A percentile compares a stretch with the other conserved stretches of the same genome.
Evolutionary conservation across 1,284 basidiomycete genomes (phyloP).

Genomic region (Cryptococcus hybrid): DNA sequence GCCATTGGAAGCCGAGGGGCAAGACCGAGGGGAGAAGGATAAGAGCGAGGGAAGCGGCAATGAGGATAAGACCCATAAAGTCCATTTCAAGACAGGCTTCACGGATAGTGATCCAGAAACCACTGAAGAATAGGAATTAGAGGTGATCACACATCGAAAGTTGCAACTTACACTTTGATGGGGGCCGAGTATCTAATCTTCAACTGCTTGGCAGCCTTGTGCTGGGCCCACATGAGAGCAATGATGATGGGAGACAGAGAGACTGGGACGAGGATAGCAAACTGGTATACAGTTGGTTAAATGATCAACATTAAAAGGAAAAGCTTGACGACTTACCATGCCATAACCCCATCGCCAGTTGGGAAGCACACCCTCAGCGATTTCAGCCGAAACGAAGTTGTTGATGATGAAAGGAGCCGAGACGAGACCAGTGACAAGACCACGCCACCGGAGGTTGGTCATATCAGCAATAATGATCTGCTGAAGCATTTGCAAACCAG

Average conservation of each 20-base stretch:
- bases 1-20: conserved; percentile 50
- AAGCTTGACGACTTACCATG: conserved; percentile 46
- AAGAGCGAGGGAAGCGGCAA: conserved; percentile 61
- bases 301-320: not conserved
- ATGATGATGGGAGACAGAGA: conserved; percentile 54
- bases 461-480: conserved; percentile 76
- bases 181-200: conserved; percentile 40
- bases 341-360: conserved; percentile 64
- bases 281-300: conserved; percentile 20
- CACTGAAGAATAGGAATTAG: conserved; percentile 1
- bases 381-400: conserved; percentile 61
- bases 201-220: conserved; percentile 59
- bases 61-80: conserved; percentile 63
- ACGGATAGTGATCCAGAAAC: conserved; percentile 8
- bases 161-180: not conserved
- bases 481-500: conserved; percentile 68
- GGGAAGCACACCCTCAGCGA: conserved; percentile 60
- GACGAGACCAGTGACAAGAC: conserved; percentile 63
- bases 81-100: conserved; percentile 39
- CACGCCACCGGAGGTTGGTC: conserved; percentile 74
- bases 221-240: conserved; percentile 69
- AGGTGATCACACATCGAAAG: not conserved
- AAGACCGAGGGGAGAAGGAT: conserved; percentile 64
- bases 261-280: conserved; percentile 48
- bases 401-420: conserved; percentile 67